Evolutionary conservation across 2,329 filamentous ascomycete species (phyloP).

Genomic region (Sclerotiophoma versabilis): DNA sequence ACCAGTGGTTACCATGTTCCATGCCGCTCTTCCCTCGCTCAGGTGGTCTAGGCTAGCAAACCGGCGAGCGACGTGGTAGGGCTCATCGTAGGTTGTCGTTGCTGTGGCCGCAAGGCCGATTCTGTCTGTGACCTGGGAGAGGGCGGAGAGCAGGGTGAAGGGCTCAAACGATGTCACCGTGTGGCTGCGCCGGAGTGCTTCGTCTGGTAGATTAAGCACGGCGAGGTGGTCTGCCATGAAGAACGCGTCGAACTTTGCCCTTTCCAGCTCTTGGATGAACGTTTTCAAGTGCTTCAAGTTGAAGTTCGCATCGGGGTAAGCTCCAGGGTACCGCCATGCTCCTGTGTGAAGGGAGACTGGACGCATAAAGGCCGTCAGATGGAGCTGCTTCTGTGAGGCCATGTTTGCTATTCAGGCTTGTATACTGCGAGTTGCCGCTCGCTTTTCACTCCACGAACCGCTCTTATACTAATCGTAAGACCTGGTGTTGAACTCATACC

Average conservation of each 20-base stretch:
- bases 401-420: not conserved
- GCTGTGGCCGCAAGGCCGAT: conserved; percentile 73
- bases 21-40: conserved; percentile 60
- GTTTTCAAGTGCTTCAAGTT: conserved; percentile 61
- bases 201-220: conserved; percentile 66
- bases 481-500: not conserved
- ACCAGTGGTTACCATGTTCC: conserved; percentile 68
- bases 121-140: conserved; percentile 69
- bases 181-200: conserved; percentile 62
- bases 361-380: conserved; percentile 67
- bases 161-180: conserved; percentile 68
- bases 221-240: conserved; percentile 60
- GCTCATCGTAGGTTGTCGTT: conserved; percentile 71
- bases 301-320: conserved; percentile 66
- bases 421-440: no score
- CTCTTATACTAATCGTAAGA: not conserved
- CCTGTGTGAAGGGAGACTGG: conserved; percentile 64
- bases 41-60: conserved; percentile 71
- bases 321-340: conserved; percentile 63
- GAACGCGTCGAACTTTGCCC: conserved; percentile 47
- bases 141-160: conserved; percentile 72
- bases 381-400: conserved; percentile 25
- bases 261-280: conserved; percentile 57
- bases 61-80: conserved; percentile 69
- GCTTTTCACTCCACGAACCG: no score